Evolutionary conservation across 352 stramenopile species (phyloP).

Genomic region (Phytophthora hybrid): DNA sequence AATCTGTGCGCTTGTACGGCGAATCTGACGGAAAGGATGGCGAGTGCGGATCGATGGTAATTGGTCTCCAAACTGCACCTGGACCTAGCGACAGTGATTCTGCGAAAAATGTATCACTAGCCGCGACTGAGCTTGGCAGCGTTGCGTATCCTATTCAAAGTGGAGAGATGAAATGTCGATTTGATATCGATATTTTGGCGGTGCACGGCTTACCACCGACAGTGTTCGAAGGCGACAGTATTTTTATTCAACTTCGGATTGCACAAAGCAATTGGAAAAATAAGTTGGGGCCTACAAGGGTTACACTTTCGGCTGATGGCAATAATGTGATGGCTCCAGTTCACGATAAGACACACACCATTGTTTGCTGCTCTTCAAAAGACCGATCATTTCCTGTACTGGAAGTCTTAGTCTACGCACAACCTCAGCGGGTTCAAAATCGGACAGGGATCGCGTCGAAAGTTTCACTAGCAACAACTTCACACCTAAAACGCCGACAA

Average conservation of each 20-base stretch:
- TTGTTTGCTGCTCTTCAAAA: slow-evolving; percentile 34
- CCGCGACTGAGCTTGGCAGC: slow-evolving; percentile 19
- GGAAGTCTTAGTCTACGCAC: slow-evolving; percentile 27
- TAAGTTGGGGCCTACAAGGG: slow-evolving; percentile 16
- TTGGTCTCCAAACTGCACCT: slow-evolving; percentile 18
- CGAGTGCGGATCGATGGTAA: slow-evolving; percentile 19
- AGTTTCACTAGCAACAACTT: slow-evolving; percentile 11
- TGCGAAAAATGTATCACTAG: slow-evolving; percentile 10
- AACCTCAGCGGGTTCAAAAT: slow-evolving; percentile 11
- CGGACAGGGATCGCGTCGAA: slow-evolving; percentile 5
- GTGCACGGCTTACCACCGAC: slow-evolving; percentile 10
- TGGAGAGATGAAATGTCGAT: slow-evolving; percentile 29
- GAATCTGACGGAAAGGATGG: slow-evolving; percentile 4
- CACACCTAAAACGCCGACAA: slow-evolving; percentile 3
- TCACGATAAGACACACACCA: not conserved
- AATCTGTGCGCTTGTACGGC: slow-evolving; percentile 11
- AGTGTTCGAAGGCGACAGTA: slow-evolving; percentile 15
- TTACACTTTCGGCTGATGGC: not conserved
- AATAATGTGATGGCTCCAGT: not conserved
- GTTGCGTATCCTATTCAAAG: slow-evolving; percentile 25
- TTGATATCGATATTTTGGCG: slow-evolving; percentile 31
- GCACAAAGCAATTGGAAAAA: slow-evolving; percentile 33
- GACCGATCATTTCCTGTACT: slow-evolving; percentile 37
- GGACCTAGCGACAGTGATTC: not conserved
- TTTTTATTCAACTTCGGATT: slow-evolving; percentile 25